phyloP scores from a whole-genome alignment of 176 grass and related monocot genomes.

The Juncus inflexus region DNA sequence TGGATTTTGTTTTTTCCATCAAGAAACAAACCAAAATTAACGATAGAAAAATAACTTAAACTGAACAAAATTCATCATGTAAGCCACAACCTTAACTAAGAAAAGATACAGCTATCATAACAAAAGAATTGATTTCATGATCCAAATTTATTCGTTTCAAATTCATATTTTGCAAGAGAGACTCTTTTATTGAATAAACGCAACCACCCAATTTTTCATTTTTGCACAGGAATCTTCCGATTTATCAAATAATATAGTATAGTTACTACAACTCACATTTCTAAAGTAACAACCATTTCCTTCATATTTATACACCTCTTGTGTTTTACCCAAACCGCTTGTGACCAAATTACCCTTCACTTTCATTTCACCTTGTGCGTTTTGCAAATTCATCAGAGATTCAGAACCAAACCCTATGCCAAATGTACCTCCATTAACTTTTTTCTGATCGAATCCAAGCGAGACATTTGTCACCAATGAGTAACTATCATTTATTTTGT shows the following conservation, averaged over 20 bases:
- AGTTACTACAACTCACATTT: conserved; percentile 58
- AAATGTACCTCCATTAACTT: conserved; percentile 13
- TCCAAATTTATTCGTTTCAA: background rate
- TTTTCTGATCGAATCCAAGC: conserved; percentile 38
- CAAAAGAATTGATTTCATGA: no score
- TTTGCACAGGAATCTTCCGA: conserved; percentile 45
- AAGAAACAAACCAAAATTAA: no score
- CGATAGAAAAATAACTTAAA: no score
- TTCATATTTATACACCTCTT: conserved; percentile 50
- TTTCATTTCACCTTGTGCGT: conserved; percentile 40
- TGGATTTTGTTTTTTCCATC: no score
- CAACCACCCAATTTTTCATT: background rate
- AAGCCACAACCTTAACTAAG: no score
- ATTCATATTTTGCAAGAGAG: background rate
- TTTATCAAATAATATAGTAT: conserved; percentile 45
- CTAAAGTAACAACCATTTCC: conserved; percentile 66
- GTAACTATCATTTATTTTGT: conserved; percentile 44
- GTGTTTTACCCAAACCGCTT: conserved; percentile 47
- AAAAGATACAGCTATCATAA: no score
- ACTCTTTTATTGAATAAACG: background rate
- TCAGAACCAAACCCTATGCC: conserved; percentile 24
- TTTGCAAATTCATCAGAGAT: conserved; percentile 44
- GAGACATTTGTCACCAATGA: conserved; percentile 28
- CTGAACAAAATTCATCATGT: no score
- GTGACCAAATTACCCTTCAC: conserved; percentile 62